Conservation (phyloP, 257 asterid genomes). For the Fraxinus anomala region DNA sequence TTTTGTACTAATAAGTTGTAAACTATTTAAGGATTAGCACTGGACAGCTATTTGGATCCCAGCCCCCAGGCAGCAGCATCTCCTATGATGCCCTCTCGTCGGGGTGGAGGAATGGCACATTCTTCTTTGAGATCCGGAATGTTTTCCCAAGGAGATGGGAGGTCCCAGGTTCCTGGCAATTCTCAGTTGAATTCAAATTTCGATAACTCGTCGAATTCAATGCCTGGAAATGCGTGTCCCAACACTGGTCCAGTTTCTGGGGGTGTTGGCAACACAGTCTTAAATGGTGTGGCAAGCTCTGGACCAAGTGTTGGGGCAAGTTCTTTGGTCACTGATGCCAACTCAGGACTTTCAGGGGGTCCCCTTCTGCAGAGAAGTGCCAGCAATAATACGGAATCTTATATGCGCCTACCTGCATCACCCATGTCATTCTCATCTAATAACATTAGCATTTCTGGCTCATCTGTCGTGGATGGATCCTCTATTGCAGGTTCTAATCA, state of each 20-base stretch:
- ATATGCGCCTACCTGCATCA: conserved; percentile 94
- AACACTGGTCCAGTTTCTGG: conserved; percentile 59
- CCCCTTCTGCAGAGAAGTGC: conserved; percentile 91
- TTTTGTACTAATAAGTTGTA: conserved; percentile 6
- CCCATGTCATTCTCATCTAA: conserved; percentile 96
- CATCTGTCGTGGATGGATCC: conserved; percentile 80
- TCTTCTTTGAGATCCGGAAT: conserved; percentile 86
- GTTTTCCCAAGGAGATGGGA: conserved; percentile 79
- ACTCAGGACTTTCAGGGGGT: conserved; percentile 91
- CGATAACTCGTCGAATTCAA: conserved; percentile 60
- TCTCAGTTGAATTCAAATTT: conserved; percentile 72
- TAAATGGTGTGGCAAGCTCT: conserved; percentile 74
- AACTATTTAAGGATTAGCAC: conserved; percentile 30
- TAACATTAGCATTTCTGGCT: conserved; percentile 82
- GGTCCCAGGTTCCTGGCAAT: conserved; percentile 64
- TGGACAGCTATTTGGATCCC: conserved; percentile 45
- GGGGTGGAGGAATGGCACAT: conserved; percentile 74
- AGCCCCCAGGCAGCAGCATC: conserved; percentile 42
- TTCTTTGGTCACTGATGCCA: conserved; percentile 96
- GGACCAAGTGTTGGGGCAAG: conserved; percentile 96
- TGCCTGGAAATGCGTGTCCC: conserved; percentile 57
- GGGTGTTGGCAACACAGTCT: conserved; percentile 56
- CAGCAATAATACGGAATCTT: conserved; percentile 83
- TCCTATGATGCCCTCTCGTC: conserved; percentile 70
- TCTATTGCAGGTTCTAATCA: conserved; percentile 68